Conservation (phyloP, 2,329 filamentous ascomycete species). For the Beauveria asiatica region DNA sequence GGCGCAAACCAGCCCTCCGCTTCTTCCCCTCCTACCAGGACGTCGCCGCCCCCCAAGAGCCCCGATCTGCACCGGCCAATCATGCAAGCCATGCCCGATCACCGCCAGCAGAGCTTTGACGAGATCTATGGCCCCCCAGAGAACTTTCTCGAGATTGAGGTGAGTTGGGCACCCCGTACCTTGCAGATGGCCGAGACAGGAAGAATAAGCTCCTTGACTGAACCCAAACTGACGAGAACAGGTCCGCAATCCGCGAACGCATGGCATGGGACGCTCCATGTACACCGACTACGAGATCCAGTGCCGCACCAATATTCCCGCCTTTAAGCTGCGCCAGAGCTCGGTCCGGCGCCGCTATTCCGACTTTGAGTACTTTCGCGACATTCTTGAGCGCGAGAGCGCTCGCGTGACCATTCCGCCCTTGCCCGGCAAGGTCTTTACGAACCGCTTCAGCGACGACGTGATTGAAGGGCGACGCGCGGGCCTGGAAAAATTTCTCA, state of each 20-base stretch:
- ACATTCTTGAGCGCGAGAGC: conserved; percentile 92
- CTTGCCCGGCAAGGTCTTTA: conserved; percentile 93
- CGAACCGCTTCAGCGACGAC: conserved; percentile 94
- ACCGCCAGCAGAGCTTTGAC: conserved; percentile 90
- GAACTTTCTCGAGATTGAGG: conserved; percentile 98
- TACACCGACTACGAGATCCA: conserved; percentile 99
- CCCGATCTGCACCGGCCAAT: conserved; percentile 40
- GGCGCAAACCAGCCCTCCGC: conserved; percentile 17
- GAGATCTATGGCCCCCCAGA: conserved; percentile 98
- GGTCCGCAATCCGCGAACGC: conserved; percentile 89
- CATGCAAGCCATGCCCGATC: conserved; percentile 60
- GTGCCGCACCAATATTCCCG: conserved; percentile 96
- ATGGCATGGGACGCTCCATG: conserved; percentile 90
- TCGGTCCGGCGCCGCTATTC: conserved; percentile 89
- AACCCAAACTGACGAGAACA: conserved; percentile 27
- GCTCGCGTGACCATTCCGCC: conserved; percentile 93
- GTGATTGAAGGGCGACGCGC: conserved; percentile 92
- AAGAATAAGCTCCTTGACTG: neutral
- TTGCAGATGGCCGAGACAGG: too few species aligned
- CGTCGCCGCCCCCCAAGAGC: conserved; percentile 14
- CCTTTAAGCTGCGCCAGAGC: conserved; percentile 89
- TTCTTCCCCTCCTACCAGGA: neutral
- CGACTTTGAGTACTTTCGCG: conserved; percentile 97
- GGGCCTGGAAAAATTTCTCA: conserved; percentile 88
- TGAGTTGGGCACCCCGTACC: conserved; percentile 27